phyloP scores from a whole-genome alignment of 176 grass and related monocot species.

The Eragrostis nindensis region DNA sequence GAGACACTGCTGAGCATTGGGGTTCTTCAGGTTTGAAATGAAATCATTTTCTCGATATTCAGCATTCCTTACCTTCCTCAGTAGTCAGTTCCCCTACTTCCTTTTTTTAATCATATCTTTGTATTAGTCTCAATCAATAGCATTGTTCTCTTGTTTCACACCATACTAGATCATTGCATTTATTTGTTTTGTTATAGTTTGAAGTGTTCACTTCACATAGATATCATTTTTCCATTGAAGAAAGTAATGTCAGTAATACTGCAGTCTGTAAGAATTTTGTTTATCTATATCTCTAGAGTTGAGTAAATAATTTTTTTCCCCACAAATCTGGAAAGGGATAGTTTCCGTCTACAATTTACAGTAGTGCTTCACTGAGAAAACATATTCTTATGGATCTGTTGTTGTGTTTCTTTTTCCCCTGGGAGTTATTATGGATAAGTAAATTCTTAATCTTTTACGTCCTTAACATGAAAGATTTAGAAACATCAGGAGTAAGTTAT shows the following conservation, averaged over 20 bases:
- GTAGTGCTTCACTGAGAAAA: not conserved
- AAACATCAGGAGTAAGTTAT: not conserved
- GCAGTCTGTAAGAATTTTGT: not conserved
- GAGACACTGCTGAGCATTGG: slow-evolving; percentile 87
- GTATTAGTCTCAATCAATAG: not conserved
- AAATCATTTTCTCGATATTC: slow-evolving; percentile 13
- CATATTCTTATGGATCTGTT: not conserved
- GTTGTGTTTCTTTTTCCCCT: not conserved
- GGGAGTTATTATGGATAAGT: not conserved
- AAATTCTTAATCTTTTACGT: not conserved
- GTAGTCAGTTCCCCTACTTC: not conserved
- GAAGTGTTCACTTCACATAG: not conserved
- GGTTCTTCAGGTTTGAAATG: slow-evolving; percentile 81
- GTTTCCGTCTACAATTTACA: not conserved
- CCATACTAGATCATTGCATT: not conserved
- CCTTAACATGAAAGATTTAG: not conserved
- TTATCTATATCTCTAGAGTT: not conserved
- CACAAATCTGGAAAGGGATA: not conserved
- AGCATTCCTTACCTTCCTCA: not conserved
- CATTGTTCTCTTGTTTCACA: slow-evolving; percentile 2
- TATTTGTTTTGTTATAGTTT: not conserved
- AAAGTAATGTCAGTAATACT: not conserved
- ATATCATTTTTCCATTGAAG: not conserved
- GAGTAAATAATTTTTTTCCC: not conserved
- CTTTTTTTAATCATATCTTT: not conserved